Percentiles rank a stretch among this genome's conserved stretches.
These are phyloP conservation scores for Hanseniaspora lindneri DNA, from an alignment of 805 yeast species.

Conservation along the genomic window DNA sequence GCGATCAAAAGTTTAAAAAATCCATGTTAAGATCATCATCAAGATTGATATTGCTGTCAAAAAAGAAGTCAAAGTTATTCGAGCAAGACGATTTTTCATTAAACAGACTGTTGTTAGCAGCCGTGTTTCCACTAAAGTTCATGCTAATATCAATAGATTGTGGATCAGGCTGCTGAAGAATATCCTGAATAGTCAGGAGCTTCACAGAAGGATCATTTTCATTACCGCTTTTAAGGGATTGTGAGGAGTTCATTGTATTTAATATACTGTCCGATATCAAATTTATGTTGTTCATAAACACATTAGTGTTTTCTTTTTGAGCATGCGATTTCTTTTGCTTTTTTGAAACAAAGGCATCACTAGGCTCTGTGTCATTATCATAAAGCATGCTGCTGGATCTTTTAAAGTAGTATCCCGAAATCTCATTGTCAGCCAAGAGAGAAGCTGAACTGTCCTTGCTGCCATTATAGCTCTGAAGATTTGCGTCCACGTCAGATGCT, in stretches of 20 bases:
- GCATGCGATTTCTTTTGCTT: not conserved
- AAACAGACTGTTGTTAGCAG: not conserved
- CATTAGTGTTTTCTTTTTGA: not conserved
- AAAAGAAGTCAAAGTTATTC: conserved; percentile 8
- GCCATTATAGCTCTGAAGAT: not conserved
- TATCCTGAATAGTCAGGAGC: conserved; percentile 1
- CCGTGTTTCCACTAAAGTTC: not conserved
- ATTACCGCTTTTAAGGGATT: not conserved
- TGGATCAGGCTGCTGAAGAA: conserved; percentile 1
- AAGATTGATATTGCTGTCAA: conserved; percentile 1
- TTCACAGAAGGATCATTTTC: not conserved
- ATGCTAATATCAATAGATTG: not conserved
- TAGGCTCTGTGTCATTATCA: not conserved
- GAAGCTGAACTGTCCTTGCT: not conserved
- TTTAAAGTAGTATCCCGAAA: conserved; percentile 10
- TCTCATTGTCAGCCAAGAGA: not conserved
- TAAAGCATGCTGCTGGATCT: conserved; percentile 1
- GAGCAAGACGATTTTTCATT: conserved; percentile 1
- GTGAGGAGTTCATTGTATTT: not conserved
- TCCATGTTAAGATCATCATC: conserved; percentile 16
- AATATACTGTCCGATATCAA: not conserved
- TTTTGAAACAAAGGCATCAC: not conserved
- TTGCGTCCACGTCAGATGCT: not conserved
- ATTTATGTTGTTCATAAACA: not conserved
- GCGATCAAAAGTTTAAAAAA: conserved; percentile 11